These are phyloP conservation scores for Malassezia brasiliensis DNA, from an alignment of 1,284 basidiomycete genomes.

Conservation along the genomic window DNA sequence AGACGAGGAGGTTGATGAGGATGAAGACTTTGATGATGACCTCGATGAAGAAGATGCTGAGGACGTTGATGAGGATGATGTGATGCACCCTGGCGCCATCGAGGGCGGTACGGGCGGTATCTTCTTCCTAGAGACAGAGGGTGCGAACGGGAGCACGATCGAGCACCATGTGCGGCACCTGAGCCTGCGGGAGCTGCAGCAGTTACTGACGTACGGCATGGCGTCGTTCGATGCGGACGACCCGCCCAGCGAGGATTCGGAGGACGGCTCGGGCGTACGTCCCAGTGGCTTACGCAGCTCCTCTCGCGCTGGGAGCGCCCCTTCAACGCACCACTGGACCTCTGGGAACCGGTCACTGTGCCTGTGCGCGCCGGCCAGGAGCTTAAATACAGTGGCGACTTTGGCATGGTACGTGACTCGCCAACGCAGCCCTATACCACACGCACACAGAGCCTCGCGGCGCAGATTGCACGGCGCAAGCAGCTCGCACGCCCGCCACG, in stretches of 20 bases:
- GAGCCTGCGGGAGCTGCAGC: background rate
- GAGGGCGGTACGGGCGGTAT: constrained; percentile 18
- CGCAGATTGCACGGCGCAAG: constrained; percentile 24
- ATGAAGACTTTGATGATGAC: background rate
- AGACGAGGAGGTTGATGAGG: constrained; percentile 12
- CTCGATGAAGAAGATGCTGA: constrained; percentile 26
- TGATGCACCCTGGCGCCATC: constrained; percentile 3
- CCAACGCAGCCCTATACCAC: background rate
- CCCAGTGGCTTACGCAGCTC: constrained; percentile 7
- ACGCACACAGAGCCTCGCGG: constrained; percentile 18
- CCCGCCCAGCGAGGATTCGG: constrained; percentile 18
- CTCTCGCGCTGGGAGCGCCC: constrained; percentile 14
- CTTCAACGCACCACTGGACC: constrained; percentile 19
- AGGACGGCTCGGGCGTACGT: constrained; percentile 15
- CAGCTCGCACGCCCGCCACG: constrained; percentile 47
- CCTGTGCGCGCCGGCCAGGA: constrained; percentile 64
- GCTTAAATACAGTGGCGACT: constrained; percentile 71
- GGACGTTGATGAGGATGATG: constrained; percentile 19
- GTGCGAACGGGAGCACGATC: background rate
- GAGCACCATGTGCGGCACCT: constrained; percentile 3
- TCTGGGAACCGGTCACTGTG: constrained; percentile 50
- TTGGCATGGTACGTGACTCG: constrained; percentile 53
- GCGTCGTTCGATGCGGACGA: constrained; percentile 23
- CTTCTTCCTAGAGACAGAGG: constrained; percentile 9
- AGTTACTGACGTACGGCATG: constrained; percentile 19